Percentiles rank a stretch among this genome's conserved stretches.
Conservation (phyloP, 2,329 filamentous ascomycete species). For the Scedosporium apiospermum region DNA sequence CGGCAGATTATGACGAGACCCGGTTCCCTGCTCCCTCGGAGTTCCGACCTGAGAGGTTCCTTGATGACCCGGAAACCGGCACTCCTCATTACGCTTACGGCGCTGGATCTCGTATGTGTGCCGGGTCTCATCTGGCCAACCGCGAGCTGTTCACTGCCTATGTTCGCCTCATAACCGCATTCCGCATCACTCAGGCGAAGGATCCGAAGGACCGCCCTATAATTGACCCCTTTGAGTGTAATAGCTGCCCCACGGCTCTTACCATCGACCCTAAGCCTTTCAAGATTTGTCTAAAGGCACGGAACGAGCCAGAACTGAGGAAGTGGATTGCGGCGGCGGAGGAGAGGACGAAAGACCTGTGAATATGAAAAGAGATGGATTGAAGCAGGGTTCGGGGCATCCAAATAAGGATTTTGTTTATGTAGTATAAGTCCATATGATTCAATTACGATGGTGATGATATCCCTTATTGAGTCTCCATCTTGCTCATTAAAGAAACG, state of each 20-base stretch:
- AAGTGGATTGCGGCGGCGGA: slow-evolving; percentile 45
- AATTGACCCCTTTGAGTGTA: slow-evolving; percentile 48
- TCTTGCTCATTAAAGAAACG: too few species aligned
- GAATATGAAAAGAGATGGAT: slow-evolving; percentile 6
- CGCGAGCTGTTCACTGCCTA: slow-evolving; percentile 53
- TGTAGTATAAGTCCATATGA: too few species aligned
- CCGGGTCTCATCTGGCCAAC: slow-evolving; percentile 53
- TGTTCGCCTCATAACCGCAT: slow-evolving; percentile 48
- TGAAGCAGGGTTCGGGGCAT: too few species aligned
- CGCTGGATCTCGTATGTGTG: slow-evolving; percentile 54
- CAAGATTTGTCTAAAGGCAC: slow-evolving; percentile 43
- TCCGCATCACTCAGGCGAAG: slow-evolving; percentile 40
- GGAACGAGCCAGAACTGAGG: slow-evolving; percentile 34
- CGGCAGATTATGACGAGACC: slow-evolving; percentile 59
- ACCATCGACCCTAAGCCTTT: slow-evolving; percentile 55
- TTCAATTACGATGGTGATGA: too few species aligned
- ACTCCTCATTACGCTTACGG: slow-evolving; percentile 55
- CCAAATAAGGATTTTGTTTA: too few species aligned
- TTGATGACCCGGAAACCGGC: slow-evolving; percentile 43
- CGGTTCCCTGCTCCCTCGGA: slow-evolving; percentile 55
- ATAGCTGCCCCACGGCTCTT: slow-evolving; percentile 44
- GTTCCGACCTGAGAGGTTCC: slow-evolving; percentile 64
- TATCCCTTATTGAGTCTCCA: too few species aligned
- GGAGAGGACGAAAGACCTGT: slow-evolving; percentile 38
- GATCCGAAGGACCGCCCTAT: slow-evolving; percentile 38